A percentile compares a stretch with the other conserved stretches of the same genome.
phyloP scores from a whole-genome alignment of 2,329 filamentous ascomycete genomes.

The Didymella pomorum region DNA sequence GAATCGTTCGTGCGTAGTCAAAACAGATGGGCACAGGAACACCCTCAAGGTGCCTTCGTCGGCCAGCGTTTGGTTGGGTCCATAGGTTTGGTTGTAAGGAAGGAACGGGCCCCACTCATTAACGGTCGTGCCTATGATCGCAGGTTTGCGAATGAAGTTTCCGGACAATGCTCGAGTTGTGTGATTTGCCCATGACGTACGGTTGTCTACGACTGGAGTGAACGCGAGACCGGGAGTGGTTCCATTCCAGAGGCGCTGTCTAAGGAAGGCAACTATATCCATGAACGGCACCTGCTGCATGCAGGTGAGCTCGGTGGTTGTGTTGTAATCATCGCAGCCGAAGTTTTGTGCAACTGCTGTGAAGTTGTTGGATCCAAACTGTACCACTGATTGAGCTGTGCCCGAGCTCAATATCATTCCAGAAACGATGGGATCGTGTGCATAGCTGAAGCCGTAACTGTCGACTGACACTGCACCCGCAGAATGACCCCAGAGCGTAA shows the following conservation, averaged over 20 bases:
- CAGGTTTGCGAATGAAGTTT: slow-evolving; percentile 40
- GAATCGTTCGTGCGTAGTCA: slow-evolving; percentile 39
- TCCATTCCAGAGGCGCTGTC: slow-evolving; percentile 8
- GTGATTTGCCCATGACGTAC: slow-evolving; percentile 46
- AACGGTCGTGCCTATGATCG: slow-evolving; percentile 46
- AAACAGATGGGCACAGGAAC: slow-evolving; percentile 44
- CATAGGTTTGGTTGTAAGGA: slow-evolving; percentile 39
- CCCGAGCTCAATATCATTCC: slow-evolving; percentile 38
- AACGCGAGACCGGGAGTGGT: slow-evolving; percentile 38
- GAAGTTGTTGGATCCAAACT: slow-evolving; percentile 44
- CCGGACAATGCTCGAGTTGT: slow-evolving; percentile 39
- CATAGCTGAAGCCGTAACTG: slow-evolving; percentile 59
- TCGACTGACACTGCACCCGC: slow-evolving; percentile 54
- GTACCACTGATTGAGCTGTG: slow-evolving; percentile 20
- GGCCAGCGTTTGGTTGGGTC: slow-evolving; percentile 32
- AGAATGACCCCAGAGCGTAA: slow-evolving; percentile 52
- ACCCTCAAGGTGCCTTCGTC: slow-evolving; percentile 30
- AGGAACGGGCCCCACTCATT: slow-evolving; percentile 48
- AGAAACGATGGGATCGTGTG: slow-evolving; percentile 56
- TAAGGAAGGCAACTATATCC: background rate
- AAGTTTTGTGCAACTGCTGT: slow-evolving; percentile 49
- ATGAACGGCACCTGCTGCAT: slow-evolving; percentile 1
- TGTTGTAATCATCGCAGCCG: slow-evolving; percentile 37
- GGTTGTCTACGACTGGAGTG: slow-evolving; percentile 37
- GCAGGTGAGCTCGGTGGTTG: slow-evolving; percentile 17